Evolutionary conservation across 2,329 filamentous ascomycete genomes (phyloP).

Genomic region (Diplodia mutila): DNA sequence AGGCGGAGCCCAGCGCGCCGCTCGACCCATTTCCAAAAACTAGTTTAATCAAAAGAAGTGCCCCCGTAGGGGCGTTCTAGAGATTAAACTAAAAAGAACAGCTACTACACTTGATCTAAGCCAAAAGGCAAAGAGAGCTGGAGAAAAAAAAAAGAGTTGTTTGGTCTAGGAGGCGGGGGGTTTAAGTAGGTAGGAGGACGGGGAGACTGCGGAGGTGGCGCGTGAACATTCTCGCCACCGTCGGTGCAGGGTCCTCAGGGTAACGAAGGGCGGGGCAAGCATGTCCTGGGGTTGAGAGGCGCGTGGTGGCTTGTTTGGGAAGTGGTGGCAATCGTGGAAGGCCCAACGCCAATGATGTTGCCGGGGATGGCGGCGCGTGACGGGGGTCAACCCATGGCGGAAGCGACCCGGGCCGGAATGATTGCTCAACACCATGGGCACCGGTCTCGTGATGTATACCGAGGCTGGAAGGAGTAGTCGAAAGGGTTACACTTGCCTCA

Average conservation of each 20-base stretch:
- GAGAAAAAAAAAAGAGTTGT: neutral
- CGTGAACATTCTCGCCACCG: neutral
- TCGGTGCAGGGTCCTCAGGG: neutral
- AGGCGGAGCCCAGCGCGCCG: neutral
- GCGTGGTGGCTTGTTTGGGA: no score
- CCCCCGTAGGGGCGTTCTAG: neutral
- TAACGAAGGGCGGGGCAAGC: neutral
- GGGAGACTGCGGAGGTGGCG: neutral
- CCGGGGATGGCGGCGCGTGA: no score
- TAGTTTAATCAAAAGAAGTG: neutral
- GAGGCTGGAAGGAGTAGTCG: no score
- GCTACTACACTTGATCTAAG: conserved; percentile 7
- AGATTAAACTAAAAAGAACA: conserved; percentile 9
- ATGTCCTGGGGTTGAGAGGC: neutral
- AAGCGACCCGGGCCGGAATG: no score
- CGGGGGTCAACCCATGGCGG: no score
- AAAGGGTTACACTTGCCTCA: neutral
- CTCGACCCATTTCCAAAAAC: neutral
- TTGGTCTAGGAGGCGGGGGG: neutral
- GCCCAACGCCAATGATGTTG: neutral
- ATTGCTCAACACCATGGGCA: neutral
- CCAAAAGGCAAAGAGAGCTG: neutral
- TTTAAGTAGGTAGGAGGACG: neutral
- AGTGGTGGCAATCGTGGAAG: neutral
- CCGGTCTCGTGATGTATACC: neutral